Conservation (phyloP, 2,329 filamentous ascomycete genomes). For the Colletotrichum magnum region DNA sequence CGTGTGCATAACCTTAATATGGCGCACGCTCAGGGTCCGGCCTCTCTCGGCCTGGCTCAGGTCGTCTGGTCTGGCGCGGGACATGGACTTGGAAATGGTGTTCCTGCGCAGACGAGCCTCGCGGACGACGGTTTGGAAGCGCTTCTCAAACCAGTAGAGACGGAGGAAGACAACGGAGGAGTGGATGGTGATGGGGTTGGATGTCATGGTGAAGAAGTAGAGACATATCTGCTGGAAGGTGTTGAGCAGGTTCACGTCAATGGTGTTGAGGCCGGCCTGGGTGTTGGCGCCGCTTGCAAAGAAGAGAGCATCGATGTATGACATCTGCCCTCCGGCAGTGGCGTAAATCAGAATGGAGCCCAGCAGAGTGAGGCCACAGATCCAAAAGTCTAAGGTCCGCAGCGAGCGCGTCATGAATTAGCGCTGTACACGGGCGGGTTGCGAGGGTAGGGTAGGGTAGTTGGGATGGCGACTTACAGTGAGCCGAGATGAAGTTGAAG, state of each 20-base stretch:
- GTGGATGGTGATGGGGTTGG: slow-evolving; percentile 88
- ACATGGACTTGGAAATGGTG: slow-evolving; percentile 73
- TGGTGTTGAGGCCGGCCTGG: slow-evolving; percentile 92
- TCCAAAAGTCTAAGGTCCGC: slow-evolving; percentile 76
- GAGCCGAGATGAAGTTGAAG: slow-evolving; percentile 86
- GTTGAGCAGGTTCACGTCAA: slow-evolving; percentile 76
- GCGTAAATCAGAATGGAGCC: slow-evolving; percentile 84
- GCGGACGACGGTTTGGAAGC: slow-evolving; percentile 86
- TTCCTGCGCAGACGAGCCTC: slow-evolving; percentile 78
- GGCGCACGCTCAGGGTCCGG: slow-evolving; percentile 61
- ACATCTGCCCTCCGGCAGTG: slow-evolving; percentile 68
- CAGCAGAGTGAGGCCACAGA: slow-evolving; percentile 80
- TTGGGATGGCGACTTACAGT: slow-evolving; percentile 70
- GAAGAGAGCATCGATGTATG: slow-evolving; percentile 91
- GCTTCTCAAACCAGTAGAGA: slow-evolving; percentile 98
- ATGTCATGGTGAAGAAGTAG: slow-evolving; percentile 78
- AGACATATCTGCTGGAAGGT: slow-evolving; percentile 82
- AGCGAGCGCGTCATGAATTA: slow-evolving; percentile 23
- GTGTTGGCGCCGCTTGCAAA: slow-evolving; percentile 89
- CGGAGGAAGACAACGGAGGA: slow-evolving; percentile 91
- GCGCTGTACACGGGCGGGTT: slow-evolving; percentile 25
- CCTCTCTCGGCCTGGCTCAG: slow-evolving; percentile 69
- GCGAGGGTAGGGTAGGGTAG: slow-evolving; percentile 8
- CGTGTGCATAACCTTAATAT: slow-evolving; percentile 76
- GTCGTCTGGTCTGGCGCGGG: slow-evolving; percentile 60